Evolutionary conservation across 345 rosid species (phyloP).

Genomic region (Rhodamnia argentea): DNA sequence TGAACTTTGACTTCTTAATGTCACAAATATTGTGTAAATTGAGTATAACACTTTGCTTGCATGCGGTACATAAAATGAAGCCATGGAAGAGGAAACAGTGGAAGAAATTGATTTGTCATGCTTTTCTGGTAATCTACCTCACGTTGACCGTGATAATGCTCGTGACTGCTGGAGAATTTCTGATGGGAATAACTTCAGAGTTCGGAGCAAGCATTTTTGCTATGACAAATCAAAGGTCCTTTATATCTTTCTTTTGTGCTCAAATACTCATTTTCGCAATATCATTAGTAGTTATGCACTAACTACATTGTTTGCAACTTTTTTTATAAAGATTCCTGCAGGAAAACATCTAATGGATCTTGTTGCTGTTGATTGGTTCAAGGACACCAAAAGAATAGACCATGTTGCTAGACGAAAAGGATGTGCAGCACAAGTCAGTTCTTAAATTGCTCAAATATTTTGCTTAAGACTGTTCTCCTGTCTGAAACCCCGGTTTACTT

Average conservation of each 20-base stretch:
- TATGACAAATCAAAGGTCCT: constrained; percentile 78
- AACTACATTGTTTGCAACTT: background rate
- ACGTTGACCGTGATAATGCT: constrained; percentile 68
- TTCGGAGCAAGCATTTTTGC: constrained; percentile 89
- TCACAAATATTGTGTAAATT: background rate
- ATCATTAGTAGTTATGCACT: background rate
- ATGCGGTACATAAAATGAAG: constrained; percentile 17
- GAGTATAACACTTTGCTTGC: background rate
- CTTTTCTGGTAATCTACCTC: constrained; percentile 75
- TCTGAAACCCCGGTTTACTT: background rate
- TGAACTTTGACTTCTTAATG: background rate
- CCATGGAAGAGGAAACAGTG: constrained; percentile 59
- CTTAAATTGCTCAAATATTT: background rate
- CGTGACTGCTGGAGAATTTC: constrained; percentile 91
- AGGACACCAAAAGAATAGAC: constrained; percentile 93
- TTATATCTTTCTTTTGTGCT: background rate
- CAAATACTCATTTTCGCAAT: background rate
- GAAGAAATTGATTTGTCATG: constrained; percentile 73
- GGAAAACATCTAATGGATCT: constrained; percentile 98
- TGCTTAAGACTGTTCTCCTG: background rate
- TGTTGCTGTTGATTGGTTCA: constrained; percentile 99
- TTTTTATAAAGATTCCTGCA: constrained; percentile 63
- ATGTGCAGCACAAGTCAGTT: constrained; percentile 88
- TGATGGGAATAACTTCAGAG: constrained; percentile 86
- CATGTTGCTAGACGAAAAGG: constrained; percentile 90